Conservation (phyloP, 176 grass and related monocot genomes). For the Cenchrus purpureus region DNA sequence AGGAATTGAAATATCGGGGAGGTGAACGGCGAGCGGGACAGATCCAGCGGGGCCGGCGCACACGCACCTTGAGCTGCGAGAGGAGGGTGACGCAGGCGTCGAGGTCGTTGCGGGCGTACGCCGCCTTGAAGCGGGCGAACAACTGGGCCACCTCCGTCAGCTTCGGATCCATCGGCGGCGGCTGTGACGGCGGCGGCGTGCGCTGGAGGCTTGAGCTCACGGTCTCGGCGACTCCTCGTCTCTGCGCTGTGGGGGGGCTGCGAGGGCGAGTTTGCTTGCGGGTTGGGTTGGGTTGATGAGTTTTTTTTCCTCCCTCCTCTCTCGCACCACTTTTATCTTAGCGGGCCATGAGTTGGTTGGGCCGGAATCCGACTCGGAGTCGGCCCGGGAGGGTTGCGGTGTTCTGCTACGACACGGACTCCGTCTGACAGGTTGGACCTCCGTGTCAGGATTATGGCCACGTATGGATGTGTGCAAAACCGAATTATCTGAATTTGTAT, state of each 20-base stretch:
- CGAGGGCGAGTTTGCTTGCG: constrained; percentile 28
- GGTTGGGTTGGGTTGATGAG: constrained; percentile 19
- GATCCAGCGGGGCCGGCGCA: not conserved
- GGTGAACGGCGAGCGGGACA: not conserved
- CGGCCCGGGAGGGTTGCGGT: not conserved
- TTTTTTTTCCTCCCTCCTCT: not conserved
- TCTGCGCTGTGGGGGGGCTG: no score
- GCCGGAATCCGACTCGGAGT: constrained; percentile 1
- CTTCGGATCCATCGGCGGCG: constrained; percentile 74
- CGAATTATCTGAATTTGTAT: no score
- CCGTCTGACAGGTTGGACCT: not conserved
- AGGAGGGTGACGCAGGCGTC: constrained; percentile 61
- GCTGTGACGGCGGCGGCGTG: not conserved
- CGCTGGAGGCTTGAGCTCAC: not conserved
- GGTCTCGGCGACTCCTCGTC: not conserved
- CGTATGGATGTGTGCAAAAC: no score
- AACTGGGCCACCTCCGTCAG: constrained; percentile 72
- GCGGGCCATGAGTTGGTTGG: not conserved
- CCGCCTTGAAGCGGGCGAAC: constrained; percentile 87
- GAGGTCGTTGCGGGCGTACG: constrained; percentile 64
- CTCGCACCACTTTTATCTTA: not conserved
- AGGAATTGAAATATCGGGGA: not conserved
- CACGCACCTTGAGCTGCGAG: constrained; percentile 85
- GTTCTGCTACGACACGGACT: not conserved
- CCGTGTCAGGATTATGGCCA: not conserved